These are phyloP conservation scores for Pistacia atlantica DNA, from an alignment of 345 rosid species.

Conservation along the genomic window DNA sequence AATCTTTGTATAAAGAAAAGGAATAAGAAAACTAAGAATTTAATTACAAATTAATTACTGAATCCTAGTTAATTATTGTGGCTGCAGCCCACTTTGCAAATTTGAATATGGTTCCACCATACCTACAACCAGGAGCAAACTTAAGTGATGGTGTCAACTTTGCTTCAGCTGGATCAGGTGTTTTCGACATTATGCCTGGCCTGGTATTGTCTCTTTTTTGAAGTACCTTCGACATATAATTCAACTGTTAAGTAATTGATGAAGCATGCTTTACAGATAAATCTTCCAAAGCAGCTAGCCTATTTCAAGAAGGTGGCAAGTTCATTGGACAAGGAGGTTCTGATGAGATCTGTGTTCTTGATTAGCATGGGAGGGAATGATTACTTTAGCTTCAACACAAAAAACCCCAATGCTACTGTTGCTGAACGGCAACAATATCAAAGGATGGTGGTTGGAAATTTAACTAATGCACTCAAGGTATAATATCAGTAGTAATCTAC, in stretches of 20 bases:
- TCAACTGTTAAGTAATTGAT: background rate
- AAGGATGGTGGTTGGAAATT: background rate
- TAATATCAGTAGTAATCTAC: background rate
- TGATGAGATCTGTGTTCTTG: conserved; percentile 13
- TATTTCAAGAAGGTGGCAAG: conserved; percentile 11
- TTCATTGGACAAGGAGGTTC: background rate
- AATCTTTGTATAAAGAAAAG: too few species aligned
- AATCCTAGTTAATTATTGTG: too few species aligned
- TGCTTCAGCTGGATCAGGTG: conserved; percentile 4
- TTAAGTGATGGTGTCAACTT: background rate
- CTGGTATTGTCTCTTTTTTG: background rate
- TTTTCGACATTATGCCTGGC: background rate
- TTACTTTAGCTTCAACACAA: background rate
- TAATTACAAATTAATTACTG: too few species aligned
- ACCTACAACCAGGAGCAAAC: background rate
- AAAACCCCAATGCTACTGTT: background rate
- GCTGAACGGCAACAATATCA: background rate
- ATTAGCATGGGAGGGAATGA: conserved; percentile 19
- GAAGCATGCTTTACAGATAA: conserved; percentile 11
- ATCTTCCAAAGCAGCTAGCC: conserved; percentile 5
- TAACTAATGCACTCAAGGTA: background rate
- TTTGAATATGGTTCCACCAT: background rate
- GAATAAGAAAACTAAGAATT: too few species aligned
- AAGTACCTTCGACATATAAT: too few species aligned
- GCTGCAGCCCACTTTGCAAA: background rate